Evolutionary conservation across 2,329 filamentous ascomycete genomes (phyloP), one percentile per base, ranked within the genome.

Genomic region (Fusarium dlaminii): DNA sequence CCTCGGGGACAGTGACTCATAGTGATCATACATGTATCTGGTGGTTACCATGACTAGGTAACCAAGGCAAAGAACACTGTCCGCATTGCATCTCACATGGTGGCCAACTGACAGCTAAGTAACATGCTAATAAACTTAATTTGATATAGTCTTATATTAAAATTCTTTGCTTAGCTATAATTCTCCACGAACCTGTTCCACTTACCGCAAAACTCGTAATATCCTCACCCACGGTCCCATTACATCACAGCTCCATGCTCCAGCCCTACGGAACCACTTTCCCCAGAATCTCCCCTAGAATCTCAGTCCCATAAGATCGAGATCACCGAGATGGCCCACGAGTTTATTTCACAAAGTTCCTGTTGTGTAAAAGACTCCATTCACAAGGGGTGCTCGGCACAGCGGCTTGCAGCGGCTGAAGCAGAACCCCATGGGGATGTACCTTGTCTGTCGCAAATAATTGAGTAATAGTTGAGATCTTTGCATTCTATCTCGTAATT

Each of bases 401-500:
- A 36, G 43, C 72, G 72, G 72, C 59, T 72, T 72, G 29, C 49
- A 30, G 34, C 72, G 72, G 72, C 68, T 60, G 56, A 65, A 69
- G 63, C 27, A 65, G 46, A 40, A 58, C 67, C 62, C 68, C 67
- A 55, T 72, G 62, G 68, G 63, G 68, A 61, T 39, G 29, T 59
- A 57, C 68, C 68, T 73, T 71, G 70, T 34, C 60, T 0, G 0
- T 17, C 27, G 32, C 37, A 72, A 69, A 75, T 39, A 37, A 51
- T 74, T 75, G 55, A 62, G 72, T 75, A 74, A 75, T 74, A 59
- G 43, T 55, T 61, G 42, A 62, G 63, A 59, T 59, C 36, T 32
- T 27, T 72, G 49, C 45, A 36, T 60, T 63, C 15, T 32, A 58
- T 74, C 32, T 72, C 57, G 71, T 74, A 74, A 73, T 72, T 43